Conservation (phyloP, 306 rosid genomes). For the Cucumis hystrix region DNA sequence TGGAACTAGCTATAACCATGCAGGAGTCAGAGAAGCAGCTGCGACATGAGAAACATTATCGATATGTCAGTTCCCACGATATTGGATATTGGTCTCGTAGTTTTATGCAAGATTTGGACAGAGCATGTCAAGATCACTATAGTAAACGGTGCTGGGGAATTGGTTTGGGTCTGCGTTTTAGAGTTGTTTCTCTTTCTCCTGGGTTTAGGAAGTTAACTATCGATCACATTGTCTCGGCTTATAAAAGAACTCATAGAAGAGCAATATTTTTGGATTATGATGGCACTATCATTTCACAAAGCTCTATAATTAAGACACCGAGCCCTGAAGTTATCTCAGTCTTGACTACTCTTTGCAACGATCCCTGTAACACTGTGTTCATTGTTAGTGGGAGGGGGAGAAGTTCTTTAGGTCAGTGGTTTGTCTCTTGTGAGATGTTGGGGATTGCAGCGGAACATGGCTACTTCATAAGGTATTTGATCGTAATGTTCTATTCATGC, state of each 20-base stretch:
- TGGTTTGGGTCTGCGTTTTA: constrained; percentile 13
- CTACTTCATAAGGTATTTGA: constrained; percentile 7
- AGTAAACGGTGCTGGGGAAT: constrained; percentile 15
- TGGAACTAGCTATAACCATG: constrained; percentile 8
- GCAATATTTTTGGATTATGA: constrained; percentile 15
- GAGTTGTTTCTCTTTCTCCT: constrained; percentile 16
- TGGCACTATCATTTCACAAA: constrained; percentile 12
- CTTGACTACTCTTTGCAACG: constrained; percentile 8
- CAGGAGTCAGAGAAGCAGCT: constrained; percentile 13
- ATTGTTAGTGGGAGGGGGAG: constrained; percentile 17
- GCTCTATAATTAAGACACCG: constrained; percentile 11
- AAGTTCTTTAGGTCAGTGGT: constrained; percentile 12
- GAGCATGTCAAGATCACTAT: constrained; percentile 16
- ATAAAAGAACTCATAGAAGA: constrained; percentile 11
- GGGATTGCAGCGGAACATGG: constrained; percentile 18
- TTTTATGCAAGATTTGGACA: constrained; percentile 13
- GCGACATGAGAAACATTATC: constrained; percentile 15
- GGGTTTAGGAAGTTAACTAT: constrained; percentile 13
- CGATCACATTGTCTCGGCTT: constrained; percentile 15
- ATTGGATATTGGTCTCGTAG: constrained; percentile 15
- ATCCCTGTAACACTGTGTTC: constrained; percentile 11
- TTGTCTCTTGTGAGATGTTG: constrained; percentile 11
- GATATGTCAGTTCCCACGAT: constrained; percentile 16
- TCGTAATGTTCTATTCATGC: background rate
- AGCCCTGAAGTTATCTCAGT: constrained; percentile 10